Evolutionary conservation across 805 yeast species (phyloP), one percentile per base, ranked within the genome.

Genomic region (Zygoascus ofunaensis): DNA sequence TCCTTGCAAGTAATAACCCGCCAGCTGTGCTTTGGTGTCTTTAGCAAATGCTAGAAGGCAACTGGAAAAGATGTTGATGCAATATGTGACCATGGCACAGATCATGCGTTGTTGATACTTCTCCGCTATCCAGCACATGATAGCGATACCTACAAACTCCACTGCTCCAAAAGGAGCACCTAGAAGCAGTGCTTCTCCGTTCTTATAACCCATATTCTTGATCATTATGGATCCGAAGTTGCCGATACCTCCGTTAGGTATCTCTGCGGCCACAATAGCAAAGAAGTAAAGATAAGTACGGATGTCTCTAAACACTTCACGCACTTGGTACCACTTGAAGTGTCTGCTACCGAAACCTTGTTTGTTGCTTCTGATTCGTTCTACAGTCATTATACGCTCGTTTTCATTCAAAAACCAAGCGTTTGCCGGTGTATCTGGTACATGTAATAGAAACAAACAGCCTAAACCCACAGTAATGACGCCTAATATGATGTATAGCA

Each of bases 401-500:
- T 66, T 64, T 21, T 69, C 70, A 12, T 60, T 62, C 47, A 70
- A 60, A 44, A 69, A 69, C 68, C 73, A 68, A 3, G 78, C 76
- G 21, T 60, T 59, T 15, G 48, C 48, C 39, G 84, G 84, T 26
- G 64, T 58, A 50, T 76, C 79, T 14, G 84, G 83, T 26, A 80
- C 41, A 28, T 44, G 50, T 36, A 61, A 33, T 18, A 45, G 22
- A 24, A 51, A 37, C 8, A 50, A 37, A 12, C 56, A 22, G 2
- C 62, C 63, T 32, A 68, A 47, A 18, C 71, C 21, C 19, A 77
- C 61, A 0, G 83, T 74, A 34, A 74, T 56, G 12, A 76, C 72
- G 40, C 83, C 86, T 43, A 74, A 68, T 41, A 77, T 71, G 28
- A 79, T 70, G 59, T 70, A 72, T 44, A 77, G 70, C 15, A 79